A percentile compares a stretch with the other conserved stretches of the same genome.
Evolutionary conservation across 352 stramenopile genomes (phyloP).

Genomic region (Pythium diclinum): DNA sequence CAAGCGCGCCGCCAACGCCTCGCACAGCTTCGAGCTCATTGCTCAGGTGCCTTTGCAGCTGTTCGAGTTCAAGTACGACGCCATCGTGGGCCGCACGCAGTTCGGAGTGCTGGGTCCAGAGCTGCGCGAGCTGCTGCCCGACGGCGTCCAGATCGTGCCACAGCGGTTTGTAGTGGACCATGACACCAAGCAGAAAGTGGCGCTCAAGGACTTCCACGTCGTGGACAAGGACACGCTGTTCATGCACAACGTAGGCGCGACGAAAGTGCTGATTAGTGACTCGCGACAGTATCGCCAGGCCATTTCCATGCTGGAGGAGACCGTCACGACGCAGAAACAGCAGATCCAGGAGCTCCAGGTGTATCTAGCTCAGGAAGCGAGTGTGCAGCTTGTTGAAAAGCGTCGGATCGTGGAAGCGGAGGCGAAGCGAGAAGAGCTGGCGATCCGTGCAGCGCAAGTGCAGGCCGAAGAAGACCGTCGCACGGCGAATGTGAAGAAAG

Average conservation of each 20-base stretch:
- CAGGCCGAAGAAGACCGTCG: slow-evolving; percentile 52
- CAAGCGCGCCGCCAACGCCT: slow-evolving; percentile 39
- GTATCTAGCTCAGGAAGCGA: slow-evolving; percentile 64
- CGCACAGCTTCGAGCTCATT: slow-evolving; percentile 46
- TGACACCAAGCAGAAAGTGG: slow-evolving; percentile 48
- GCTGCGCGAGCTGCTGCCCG: slow-evolving; percentile 51
- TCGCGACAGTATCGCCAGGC: slow-evolving; percentile 29
- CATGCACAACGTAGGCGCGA: slow-evolving; percentile 90
- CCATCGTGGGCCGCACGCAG: slow-evolving; percentile 57
- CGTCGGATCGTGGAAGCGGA: slow-evolving; percentile 54
- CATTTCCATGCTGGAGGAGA: slow-evolving; percentile 31
- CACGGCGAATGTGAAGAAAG: slow-evolving; percentile 42
- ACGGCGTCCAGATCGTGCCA: slow-evolving; percentile 66
- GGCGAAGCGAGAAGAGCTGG: slow-evolving; percentile 29
- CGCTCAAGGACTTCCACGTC: slow-evolving; percentile 79
- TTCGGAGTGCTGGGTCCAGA: slow-evolving; percentile 70
- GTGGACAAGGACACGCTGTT: slow-evolving; percentile 90
- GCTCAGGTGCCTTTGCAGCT: slow-evolving; percentile 49
- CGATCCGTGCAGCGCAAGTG: slow-evolving; percentile 40
- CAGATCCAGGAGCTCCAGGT: slow-evolving; percentile 40
- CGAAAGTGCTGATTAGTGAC: slow-evolving; percentile 74
- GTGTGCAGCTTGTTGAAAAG: slow-evolving; percentile 57
- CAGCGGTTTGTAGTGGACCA: slow-evolving; percentile 56
- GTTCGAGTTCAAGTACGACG: slow-evolving; percentile 84
- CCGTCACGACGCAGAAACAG: slow-evolving; percentile 32